These are phyloP conservation scores for Pascua sp. DNA, from an alignment of 1,284 basidiomycete species.

Conservation along the genomic window DNA sequence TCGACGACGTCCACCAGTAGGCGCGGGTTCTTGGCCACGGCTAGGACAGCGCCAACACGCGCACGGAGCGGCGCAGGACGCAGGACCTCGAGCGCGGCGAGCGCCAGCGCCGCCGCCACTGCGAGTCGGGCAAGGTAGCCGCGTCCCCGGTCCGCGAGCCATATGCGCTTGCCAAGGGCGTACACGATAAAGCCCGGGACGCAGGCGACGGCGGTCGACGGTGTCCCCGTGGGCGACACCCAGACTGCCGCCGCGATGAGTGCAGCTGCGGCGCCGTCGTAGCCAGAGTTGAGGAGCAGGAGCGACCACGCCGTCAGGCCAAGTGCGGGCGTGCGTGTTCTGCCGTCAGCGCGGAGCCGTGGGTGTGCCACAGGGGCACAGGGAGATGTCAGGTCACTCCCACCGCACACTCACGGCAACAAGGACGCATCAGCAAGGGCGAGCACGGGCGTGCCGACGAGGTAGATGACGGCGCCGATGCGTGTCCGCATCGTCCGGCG, in stretches of 20 bases:
- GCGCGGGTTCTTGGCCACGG: not conserved
- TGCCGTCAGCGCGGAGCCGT: not conserved
- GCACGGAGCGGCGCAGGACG: conserved; percentile 8
- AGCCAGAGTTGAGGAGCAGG: conserved; percentile 9
- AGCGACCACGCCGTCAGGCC: conserved; percentile 18
- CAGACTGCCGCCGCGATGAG: conserved; percentile 7
- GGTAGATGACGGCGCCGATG: conserved; percentile 14
- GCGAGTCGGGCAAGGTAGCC: conserved; percentile 11
- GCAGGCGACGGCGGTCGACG: conserved; percentile 1
- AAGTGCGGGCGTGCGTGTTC: conserved; percentile 10
- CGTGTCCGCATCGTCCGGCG: conserved; percentile 16
- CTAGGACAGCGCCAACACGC: not conserved
- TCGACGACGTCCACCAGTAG: not conserved
- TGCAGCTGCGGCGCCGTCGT: conserved; percentile 10
- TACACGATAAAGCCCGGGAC: conserved; percentile 15
- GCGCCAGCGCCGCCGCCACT: conserved; percentile 3
- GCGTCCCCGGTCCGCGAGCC: conserved; percentile 11
- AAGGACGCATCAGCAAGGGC: conserved; percentile 8
- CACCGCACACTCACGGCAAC: conserved; percentile 8
- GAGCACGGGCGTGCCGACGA: conserved; percentile 10
- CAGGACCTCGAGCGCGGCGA: conserved; percentile 3
- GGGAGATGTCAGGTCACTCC: not conserved
- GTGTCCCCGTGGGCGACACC: not conserved
- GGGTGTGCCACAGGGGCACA: not conserved
- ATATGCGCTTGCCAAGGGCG: conserved; percentile 18